Conservation (phyloP, 1,284 basidiomycete species). For the Rhodotorula sp. region DNA sequence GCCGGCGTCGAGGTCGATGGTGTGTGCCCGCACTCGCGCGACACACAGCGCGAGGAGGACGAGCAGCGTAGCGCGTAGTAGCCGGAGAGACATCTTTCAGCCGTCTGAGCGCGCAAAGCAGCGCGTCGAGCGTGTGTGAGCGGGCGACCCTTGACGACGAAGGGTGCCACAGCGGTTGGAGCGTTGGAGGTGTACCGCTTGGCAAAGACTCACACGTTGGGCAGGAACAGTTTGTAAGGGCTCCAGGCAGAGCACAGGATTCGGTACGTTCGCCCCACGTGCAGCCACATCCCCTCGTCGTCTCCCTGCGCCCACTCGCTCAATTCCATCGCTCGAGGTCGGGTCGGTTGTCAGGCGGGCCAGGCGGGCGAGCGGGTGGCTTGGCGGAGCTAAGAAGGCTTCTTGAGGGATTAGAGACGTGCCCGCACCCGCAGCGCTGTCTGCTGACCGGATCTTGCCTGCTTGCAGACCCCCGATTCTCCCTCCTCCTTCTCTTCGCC, state of each 20-base stretch:
- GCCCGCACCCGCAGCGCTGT: too few relatives aligned
- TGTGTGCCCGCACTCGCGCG: constrained; percentile 27
- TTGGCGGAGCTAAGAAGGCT: too few relatives aligned
- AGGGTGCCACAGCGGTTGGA: too few relatives aligned
- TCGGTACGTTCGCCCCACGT: too few relatives aligned
- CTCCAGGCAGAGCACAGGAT: too few relatives aligned
- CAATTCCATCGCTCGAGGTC: too few relatives aligned
- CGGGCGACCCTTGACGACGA: background rate
- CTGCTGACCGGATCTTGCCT: too few relatives aligned
- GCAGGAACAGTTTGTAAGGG: background rate
- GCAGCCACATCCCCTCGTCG: too few relatives aligned
- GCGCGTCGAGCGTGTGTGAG: background rate
- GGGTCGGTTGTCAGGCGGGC: too few relatives aligned
- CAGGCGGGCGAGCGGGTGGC: too few relatives aligned
- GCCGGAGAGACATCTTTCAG: background rate
- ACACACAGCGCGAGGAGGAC: constrained; percentile 1
- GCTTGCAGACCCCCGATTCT: background rate
- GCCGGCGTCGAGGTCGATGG: constrained; percentile 38
- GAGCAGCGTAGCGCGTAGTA: background rate
- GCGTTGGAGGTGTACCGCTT: background rate
- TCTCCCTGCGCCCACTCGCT: too few relatives aligned
- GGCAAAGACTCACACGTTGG: background rate
- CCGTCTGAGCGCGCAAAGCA: background rate
- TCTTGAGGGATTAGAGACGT: too few relatives aligned
- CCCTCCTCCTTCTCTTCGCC: background rate